These are phyloP conservation scores for Solanum sejunctum DNA, from an alignment of 257 asterid species.

Conservation along the genomic window DNA sequence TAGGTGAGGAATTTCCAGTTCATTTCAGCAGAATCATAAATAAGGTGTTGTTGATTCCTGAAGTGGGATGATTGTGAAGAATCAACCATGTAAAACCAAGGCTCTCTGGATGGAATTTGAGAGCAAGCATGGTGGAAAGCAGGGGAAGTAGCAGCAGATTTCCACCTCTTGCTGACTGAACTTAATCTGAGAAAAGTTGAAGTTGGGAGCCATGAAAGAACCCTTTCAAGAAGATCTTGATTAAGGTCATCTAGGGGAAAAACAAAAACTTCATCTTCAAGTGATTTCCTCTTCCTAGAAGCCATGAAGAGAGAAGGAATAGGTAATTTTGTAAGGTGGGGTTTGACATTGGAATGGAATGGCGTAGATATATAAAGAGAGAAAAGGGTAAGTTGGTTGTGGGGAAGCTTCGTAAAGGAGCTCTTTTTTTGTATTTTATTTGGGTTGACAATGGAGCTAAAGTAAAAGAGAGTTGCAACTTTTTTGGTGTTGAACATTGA, in stretches of 20 bases:
- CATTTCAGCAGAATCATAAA: slow-evolving; percentile 51
- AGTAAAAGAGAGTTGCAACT: neutral
- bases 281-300: slow-evolving; percentile 6
- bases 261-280: neutral
- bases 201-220: slow-evolving; percentile 77
- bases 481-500: neutral
- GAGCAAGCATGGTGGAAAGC: slow-evolving; percentile 59
- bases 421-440: slow-evolving; percentile 15
- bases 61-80: slow-evolving; percentile 13
- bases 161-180: slow-evolving; percentile 83
- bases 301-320: neutral
- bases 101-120: slow-evolving; percentile 38
- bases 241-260: slow-evolving; percentile 51
- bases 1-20: slow-evolving; percentile 42
- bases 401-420: slow-evolving; percentile 14
- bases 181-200: slow-evolving; percentile 40
- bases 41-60: slow-evolving; percentile 1
- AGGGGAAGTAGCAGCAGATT: slow-evolving; percentile 43
- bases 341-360: slow-evolving; percentile 6
- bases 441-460: slow-evolving; percentile 36
- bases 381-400: neutral
- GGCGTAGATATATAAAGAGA: slow-evolving; percentile 1
- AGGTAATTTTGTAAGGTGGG: neutral
- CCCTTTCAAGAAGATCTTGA: slow-evolving; percentile 75
- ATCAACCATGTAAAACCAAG: slow-evolving; percentile 76